Conservation (phyloP, 805 yeast genomes). For the Lipomyces sp. region DNA sequence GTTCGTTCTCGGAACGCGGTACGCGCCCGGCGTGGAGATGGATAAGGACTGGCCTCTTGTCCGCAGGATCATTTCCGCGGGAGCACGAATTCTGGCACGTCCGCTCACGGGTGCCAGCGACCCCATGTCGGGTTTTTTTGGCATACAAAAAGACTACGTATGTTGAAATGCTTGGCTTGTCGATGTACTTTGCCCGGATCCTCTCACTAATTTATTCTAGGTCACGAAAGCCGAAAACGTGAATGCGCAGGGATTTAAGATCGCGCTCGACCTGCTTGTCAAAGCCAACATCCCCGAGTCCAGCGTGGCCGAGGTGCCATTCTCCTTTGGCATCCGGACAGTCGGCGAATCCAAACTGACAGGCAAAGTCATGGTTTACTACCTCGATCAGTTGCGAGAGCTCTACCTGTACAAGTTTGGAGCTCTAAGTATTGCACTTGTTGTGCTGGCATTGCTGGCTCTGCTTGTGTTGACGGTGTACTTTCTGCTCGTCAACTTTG, state of each 20-base stretch:
- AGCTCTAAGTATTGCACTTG: conserved; percentile 39
- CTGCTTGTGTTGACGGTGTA: conserved; percentile 2
- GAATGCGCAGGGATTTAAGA: conserved; percentile 49
- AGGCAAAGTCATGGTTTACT: conserved; percentile 50
- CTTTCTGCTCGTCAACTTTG: background rate
- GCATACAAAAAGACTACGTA: conserved; percentile 47
- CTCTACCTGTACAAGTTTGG: conserved; percentile 49
- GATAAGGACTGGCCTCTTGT: conserved; percentile 54
- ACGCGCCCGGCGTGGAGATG: conserved; percentile 54
- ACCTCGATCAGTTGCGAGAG: conserved; percentile 47
- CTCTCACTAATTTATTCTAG: too few relatives aligned
- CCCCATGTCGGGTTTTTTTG: conserved; percentile 55
- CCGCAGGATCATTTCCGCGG: conserved; percentile 49
- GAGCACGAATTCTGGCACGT: conserved; percentile 49
- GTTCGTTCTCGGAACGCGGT: conserved; percentile 51
- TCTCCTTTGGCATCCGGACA: conserved; percentile 52
- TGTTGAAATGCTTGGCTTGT: background rate
- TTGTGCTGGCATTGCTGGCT: conserved; percentile 34
- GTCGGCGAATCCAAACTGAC: conserved; percentile 53
- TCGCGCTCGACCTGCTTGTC: conserved; percentile 49
- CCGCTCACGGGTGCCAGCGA: conserved; percentile 52
- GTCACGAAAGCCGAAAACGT: conserved; percentile 37
- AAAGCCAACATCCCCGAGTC: conserved; percentile 43
- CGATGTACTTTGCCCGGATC: background rate
- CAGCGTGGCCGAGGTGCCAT: conserved; percentile 48